Evolutionary conservation across 305 asterid genomes (phyloP).

Genomic region (Fraxinus floribunda): DNA sequence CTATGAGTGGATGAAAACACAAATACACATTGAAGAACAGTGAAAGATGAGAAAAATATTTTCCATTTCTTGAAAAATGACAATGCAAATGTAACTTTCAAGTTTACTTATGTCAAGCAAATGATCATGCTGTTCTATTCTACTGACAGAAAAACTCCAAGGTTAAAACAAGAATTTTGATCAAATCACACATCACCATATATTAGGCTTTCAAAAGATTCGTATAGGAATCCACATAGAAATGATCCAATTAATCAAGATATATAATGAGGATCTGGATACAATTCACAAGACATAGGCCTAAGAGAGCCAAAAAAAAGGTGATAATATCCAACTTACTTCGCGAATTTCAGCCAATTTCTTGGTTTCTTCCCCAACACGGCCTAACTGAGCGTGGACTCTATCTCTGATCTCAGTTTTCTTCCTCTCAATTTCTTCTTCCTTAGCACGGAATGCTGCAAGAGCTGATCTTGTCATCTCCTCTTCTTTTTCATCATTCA

Average conservation of each 20-base stretch:
- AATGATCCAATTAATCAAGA: neutral
- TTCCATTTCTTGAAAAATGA: neutral
- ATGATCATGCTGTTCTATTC: neutral
- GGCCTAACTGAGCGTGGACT: slow-evolving; percentile 65
- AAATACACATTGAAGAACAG: neutral
- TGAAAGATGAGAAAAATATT: neutral
- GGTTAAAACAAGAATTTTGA: neutral
- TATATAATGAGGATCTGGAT: neutral
- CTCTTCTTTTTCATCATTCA: slow-evolving; percentile 57
- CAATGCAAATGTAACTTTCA: neutral
- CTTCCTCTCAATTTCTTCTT: slow-evolving; percentile 74
- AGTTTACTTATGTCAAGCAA: neutral
- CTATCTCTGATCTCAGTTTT: slow-evolving; percentile 52
- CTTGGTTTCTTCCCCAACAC: slow-evolving; percentile 66
- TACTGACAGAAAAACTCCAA: neutral
- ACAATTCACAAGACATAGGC: neutral
- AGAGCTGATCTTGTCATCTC: slow-evolving; percentile 67
- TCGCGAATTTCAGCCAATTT: slow-evolving; percentile 61
- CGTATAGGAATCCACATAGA: neutral
- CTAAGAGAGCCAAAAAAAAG: neutral
- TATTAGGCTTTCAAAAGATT: neutral
- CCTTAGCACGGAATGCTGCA: slow-evolving; percentile 61
- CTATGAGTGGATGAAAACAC: neutral
- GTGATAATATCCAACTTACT: slow-evolving; percentile 32
- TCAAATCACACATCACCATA: neutral